Base-by-base conservation (phyloP, 1,139 yeast species). In the Taphrina betulina region DNA sequence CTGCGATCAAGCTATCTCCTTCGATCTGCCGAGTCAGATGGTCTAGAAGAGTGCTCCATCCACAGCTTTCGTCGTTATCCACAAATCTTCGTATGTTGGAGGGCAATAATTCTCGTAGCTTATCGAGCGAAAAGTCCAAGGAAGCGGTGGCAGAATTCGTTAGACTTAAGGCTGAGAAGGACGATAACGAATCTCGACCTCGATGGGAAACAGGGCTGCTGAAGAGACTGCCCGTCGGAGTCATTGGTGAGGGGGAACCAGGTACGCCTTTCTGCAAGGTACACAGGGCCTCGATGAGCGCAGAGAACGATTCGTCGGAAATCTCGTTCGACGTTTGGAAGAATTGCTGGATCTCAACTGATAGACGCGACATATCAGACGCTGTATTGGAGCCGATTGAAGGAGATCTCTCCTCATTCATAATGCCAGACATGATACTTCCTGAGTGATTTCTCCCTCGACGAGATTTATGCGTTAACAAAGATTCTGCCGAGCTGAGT, bases 281-380 rank as follows among this genome's bases (percentile, higher is more conserved):
- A 23, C 44, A 40, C 17, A 50, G 35, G 3, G 54, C 54, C 17
- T 50, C 38, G 8, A 50, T 33, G 40, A 50, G 5, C 2, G 41
- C 28, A 12, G 33, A n/a, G 22, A 50, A 50, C 3, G 54, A 20
- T 7, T n/a, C 36, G n/a, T 50, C 34, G 33, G 31, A 26, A 10
- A 33, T 22, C 20, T 0, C 12, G 17, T 38, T 23, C 10, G 33
- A n/a, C 1, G 40, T 17, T 14, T 10, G 16, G 34, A 50, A 50
- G 41, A 50, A 31, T 7, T 38, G 33, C 24, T 33, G 44, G 12
- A 50, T 31, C 19, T 29, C 8, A 4, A 28, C 12, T 12, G 48
- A 31, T 33, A 43, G 23, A 14, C 48, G 36, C 16, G 38, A 29
- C 38, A 17, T 29, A 20, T 43, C 48, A 5, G 28, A 8, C 12